Evolutionary conservation across 345 rosid species (phyloP).

Genomic region (Boechera retrofracta): DNA sequence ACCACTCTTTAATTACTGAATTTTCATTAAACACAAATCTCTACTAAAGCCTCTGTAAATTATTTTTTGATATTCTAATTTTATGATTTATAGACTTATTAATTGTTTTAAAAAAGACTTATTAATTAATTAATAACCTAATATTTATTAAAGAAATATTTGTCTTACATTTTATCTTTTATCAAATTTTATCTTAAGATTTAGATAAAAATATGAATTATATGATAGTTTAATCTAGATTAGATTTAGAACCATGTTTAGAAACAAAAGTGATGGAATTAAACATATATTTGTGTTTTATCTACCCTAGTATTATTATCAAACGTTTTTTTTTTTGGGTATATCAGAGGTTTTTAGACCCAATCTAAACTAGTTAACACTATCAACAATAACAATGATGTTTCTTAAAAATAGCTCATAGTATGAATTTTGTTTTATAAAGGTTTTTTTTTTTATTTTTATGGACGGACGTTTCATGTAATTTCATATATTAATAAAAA

Average conservation of each 20-base stretch:
- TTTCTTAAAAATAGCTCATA: neutral
- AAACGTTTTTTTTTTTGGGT: neutral
- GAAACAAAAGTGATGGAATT: too few relatives aligned
- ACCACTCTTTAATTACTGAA: neutral
- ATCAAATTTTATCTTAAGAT: too few relatives aligned
- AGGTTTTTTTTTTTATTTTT: neutral
- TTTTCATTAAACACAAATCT: neutral
- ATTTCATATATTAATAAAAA: conserved; percentile 5
- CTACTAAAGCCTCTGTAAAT: neutral
- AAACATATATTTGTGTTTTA: too few relatives aligned
- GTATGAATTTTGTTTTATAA: neutral
- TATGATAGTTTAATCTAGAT: too few relatives aligned
- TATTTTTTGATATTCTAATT: neutral
- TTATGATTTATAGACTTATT: too few relatives aligned
- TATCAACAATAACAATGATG: neutral
- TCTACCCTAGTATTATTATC: too few relatives aligned
- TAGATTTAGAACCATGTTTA: too few relatives aligned
- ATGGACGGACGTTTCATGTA: conserved; percentile 13
- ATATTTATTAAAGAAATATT: too few relatives aligned
- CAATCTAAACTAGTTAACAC: neutral
- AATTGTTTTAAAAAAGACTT: too few relatives aligned
- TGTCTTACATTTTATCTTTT: too few relatives aligned
- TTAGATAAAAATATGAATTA: too few relatives aligned
- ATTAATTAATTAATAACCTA: too few relatives aligned
- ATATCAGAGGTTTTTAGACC: neutral